Conservation (phyloP, 73 alveolate species). For the Effrenium voratum region DNA sequence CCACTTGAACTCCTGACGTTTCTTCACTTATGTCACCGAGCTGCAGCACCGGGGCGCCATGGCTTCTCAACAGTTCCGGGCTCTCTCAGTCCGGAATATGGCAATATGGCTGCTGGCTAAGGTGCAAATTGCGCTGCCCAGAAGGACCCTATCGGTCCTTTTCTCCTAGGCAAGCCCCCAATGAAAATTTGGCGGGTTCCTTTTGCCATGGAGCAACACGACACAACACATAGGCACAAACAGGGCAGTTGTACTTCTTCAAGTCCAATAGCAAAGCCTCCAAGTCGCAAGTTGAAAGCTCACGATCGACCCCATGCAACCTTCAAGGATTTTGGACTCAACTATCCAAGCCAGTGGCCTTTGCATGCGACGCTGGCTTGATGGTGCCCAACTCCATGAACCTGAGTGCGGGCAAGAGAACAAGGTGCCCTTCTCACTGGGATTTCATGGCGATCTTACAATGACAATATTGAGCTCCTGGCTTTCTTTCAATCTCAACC, state of each 20-base stretch:
- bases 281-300: background rate
- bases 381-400: constrained; percentile 40
- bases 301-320: no score
- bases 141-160: background rate
- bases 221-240: background rate
- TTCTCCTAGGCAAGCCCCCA: background rate
- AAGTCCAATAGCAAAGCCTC: constrained; percentile 15
- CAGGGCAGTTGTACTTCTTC: constrained; percentile 22
- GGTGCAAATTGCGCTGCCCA: no score
- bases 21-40: background rate
- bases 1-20: background rate
- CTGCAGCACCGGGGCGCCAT: background rate
- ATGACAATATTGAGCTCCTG: background rate
- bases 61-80: background rate
- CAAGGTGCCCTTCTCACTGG: background rate
- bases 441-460: no score
- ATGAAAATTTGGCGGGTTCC: background rate
- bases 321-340: background rate
- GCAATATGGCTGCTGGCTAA: no score
- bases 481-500: constrained; percentile 70
- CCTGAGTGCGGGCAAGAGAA: background rate
- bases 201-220: background rate
- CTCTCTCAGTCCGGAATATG: no score
- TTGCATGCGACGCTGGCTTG: constrained; percentile 57
- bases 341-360: background rate